Percentiles rank a stretch among this genome's conserved stretches.
Conservation (phyloP, 108 stramenopile genomes). For the Parmales sp. region DNA sequence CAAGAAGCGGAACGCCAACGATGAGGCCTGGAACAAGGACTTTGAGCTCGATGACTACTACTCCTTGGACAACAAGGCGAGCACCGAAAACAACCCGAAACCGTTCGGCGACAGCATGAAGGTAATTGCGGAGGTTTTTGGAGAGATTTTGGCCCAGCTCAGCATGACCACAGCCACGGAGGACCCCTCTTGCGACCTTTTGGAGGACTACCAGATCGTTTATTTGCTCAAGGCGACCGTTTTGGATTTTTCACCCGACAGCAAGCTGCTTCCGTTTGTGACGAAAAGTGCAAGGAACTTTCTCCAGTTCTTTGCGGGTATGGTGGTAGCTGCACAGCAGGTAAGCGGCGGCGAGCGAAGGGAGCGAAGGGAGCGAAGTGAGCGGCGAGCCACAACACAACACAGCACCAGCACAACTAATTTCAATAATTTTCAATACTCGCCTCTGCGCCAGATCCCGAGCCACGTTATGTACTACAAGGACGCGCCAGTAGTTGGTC, state of each 20-base stretch:
- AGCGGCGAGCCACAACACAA: too few relatives aligned
- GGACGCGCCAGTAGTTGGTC: not conserved
- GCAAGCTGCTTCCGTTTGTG: not conserved
- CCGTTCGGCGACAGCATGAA: constrained; percentile 6
- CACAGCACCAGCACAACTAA: too few relatives aligned
- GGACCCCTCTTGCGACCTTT: not conserved
- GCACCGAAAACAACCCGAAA: not conserved
- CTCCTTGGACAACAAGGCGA: not conserved
- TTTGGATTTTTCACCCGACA: not conserved
- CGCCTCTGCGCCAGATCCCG: too few relatives aligned
- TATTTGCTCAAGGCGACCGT: not conserved
- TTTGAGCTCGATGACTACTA: constrained; percentile 10
- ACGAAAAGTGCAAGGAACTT: not conserved
- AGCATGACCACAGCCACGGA: not conserved
- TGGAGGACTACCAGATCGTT: constrained; percentile 3
- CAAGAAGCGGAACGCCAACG: not conserved
- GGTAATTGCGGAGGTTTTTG: constrained; percentile 2
- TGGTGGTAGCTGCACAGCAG: not conserved
- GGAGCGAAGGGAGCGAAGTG: too few relatives aligned
- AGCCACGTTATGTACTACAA: not conserved
- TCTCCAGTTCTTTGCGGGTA: not conserved
- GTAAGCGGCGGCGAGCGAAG: too few relatives aligned
- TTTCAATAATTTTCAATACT: too few relatives aligned
- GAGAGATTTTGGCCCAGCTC: constrained; percentile 5
- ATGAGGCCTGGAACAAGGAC: not conserved